Conservation (phyloP, 768 basidiomycete genomes). For the Tubosaeta sp. region DNA sequence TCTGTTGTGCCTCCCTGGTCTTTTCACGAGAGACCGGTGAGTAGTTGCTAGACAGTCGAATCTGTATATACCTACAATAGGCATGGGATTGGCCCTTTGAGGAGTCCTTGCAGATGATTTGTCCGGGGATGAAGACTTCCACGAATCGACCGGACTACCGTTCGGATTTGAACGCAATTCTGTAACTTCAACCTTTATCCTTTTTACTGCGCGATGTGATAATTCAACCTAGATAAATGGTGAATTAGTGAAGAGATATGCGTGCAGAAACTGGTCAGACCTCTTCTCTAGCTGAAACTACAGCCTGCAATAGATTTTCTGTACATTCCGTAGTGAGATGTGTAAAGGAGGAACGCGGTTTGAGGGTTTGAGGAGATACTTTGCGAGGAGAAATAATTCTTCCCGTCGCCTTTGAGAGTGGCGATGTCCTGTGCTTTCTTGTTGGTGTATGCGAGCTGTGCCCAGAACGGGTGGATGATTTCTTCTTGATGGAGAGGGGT, state of each 20-base stretch:
- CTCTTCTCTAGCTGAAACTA: conserved; percentile 59
- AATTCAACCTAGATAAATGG: conserved; percentile 53
- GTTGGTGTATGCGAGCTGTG: conserved; percentile 35
- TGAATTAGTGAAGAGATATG: conserved; percentile 1
- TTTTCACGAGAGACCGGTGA: conserved; percentile 34
- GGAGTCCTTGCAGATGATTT: conserved; percentile 45
- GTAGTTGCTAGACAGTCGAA: conserved; percentile 2
- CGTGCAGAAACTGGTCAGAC: conserved; percentile 34
- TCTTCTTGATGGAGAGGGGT: conserved; percentile 84
- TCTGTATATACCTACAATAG: conserved; percentile 36
- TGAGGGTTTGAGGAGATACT: conserved; percentile 49
- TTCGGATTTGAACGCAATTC: conserved; percentile 25
- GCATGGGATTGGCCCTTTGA: conserved; percentile 37
- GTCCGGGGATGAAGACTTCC: conserved; percentile 55
- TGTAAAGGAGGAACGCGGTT: conserved; percentile 28
- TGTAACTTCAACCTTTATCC: conserved; percentile 68
- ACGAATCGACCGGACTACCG: conserved; percentile 30
- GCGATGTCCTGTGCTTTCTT: conserved; percentile 45
- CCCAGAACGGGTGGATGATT: conserved; percentile 54
- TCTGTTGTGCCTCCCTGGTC: conserved; percentile 72
- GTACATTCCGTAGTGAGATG: conserved; percentile 34
- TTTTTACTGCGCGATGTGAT: conserved; percentile 67
- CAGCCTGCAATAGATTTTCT: conserved; percentile 45
- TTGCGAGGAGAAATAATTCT: conserved; percentile 46
- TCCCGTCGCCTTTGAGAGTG: conserved; percentile 44